A percentile compares a stretch with the other conserved stretches of the same genome.
Evolutionary conservation across 1,284 basidiomycete species (phyloP).

Genomic region (Schizophyllum commune): DNA sequence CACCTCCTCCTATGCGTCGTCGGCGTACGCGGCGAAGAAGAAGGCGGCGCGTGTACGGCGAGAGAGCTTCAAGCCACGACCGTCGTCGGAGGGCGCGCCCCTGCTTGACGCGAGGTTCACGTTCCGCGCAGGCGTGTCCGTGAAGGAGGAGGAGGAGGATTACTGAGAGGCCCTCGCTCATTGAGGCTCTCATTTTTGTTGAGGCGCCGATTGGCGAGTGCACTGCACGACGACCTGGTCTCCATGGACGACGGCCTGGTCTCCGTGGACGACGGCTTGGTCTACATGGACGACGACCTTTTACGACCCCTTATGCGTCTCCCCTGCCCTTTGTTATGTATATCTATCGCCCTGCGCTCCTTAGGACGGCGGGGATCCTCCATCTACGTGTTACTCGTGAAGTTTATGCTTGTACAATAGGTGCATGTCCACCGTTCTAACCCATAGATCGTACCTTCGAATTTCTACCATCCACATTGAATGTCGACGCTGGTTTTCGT

Average conservation of each 20-base stretch:
- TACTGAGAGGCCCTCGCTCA: no score
- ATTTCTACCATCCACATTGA: no score
- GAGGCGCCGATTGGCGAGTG: no score
- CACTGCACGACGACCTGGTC: no score
- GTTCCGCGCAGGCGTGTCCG: slow-evolving; percentile 4
- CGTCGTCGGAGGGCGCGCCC: slow-evolving; percentile 15
- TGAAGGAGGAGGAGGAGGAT: slow-evolving; percentile 29
- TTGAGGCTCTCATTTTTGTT: no score
- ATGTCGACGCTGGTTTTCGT: no score
- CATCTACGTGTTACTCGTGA: not conserved
- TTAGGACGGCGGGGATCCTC: not conserved
- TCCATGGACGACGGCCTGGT: no score
- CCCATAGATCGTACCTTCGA: no score
- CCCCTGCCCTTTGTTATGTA: not conserved
- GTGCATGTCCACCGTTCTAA: not conserved
- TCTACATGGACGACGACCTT: no score
- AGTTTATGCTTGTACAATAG: not conserved
- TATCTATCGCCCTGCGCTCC: not conserved
- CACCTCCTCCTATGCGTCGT: not conserved
- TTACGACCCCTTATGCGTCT: not conserved
- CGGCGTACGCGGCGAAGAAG: slow-evolving; percentile 22
- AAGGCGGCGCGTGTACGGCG: slow-evolving; percentile 41
- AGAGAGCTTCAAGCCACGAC: slow-evolving; percentile 73
- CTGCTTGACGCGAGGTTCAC: not conserved
- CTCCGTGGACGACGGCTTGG: no score